Evolutionary conservation across 139 green algal genomes (phyloP).

Genomic region (Volvox africanus): DNA sequence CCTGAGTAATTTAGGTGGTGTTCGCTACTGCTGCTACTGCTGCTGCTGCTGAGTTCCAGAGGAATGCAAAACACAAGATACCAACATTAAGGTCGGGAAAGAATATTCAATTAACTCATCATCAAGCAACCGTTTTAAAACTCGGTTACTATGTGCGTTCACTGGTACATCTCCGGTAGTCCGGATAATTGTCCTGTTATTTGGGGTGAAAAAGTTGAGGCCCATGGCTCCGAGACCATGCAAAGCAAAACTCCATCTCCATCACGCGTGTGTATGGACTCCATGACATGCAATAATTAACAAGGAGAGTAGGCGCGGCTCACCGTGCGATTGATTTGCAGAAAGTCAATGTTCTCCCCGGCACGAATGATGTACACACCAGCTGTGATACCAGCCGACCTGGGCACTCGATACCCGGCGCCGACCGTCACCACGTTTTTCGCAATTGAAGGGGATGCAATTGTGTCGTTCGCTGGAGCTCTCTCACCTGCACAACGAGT

Average conservation of each 20-base stretch:
- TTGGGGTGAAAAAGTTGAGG: no score
- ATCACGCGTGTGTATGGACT: no score
- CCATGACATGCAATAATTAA: background rate
- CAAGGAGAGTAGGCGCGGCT: background rate
- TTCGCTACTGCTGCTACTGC: background rate
- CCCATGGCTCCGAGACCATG: no score
- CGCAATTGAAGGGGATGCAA: background rate
- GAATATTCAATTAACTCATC: no score
- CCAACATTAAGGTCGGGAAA: background rate
- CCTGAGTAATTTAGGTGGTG: background rate
- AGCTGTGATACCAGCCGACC: background rate
- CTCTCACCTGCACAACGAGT: no score
- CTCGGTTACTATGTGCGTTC: no score
- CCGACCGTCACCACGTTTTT: constrained; percentile 1
- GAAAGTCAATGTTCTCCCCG: background rate
- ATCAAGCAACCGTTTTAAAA: no score
- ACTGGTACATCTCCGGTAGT: no score
- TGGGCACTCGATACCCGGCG: background rate
- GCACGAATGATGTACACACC: background rate
- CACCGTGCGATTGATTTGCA: background rate
- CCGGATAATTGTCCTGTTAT: no score
- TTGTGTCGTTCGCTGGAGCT: background rate
- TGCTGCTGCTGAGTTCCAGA: background rate
- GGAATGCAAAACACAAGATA: background rate
- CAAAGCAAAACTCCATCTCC: no score